phyloP scores from a whole-genome alignment of 2,329 filamentous ascomycete species.

The Aspergillus fijiensis region DNA sequence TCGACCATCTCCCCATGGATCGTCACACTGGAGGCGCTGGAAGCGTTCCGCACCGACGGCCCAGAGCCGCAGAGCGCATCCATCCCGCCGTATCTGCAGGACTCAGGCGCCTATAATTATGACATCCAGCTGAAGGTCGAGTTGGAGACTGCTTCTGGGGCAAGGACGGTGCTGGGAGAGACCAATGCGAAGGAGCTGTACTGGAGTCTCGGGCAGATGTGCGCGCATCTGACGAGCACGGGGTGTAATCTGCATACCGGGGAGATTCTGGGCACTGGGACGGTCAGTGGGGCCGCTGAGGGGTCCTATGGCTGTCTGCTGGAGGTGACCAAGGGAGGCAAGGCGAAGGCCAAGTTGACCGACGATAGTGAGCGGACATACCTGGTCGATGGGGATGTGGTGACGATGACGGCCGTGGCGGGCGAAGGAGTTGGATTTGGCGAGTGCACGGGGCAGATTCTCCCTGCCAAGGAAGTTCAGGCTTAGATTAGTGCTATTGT shows the following conservation, averaged over 20 bases:
- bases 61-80: slow-evolving; percentile 16
- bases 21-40: slow-evolving; percentile 59
- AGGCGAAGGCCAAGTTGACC: slow-evolving; percentile 17
- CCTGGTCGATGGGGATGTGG: slow-evolving; percentile 29
- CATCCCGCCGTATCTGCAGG: slow-evolving; percentile 20
- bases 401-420: slow-evolving; percentile 26
- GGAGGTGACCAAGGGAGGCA: slow-evolving; percentile 29
- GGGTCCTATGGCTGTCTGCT: slow-evolving; percentile 29
- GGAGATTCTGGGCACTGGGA: slow-evolving; percentile 35
- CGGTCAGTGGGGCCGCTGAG: slow-evolving; percentile 26
- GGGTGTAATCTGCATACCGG: slow-evolving; percentile 31
- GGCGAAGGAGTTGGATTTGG: slow-evolving; percentile 32
- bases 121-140: slow-evolving; percentile 26
- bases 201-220: slow-evolving; percentile 33
- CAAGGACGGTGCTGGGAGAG: slow-evolving; percentile 12
- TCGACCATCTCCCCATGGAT: slow-evolving; percentile 64
- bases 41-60: slow-evolving; percentile 22
- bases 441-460: slow-evolving; percentile 25
- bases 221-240: slow-evolving; percentile 30
- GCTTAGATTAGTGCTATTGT: too few relatives aligned
- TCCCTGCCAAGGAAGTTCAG: background rate
- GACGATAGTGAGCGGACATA: slow-evolving; percentile 22
- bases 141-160: background rate
- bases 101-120: slow-evolving; percentile 20
- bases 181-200: slow-evolving; percentile 24